Evolutionary conservation across 2,329 filamentous ascomycete species (phyloP), one percentile per base, ranked within the genome.

Genomic region (Colletotrichum zoysiae): DNA sequence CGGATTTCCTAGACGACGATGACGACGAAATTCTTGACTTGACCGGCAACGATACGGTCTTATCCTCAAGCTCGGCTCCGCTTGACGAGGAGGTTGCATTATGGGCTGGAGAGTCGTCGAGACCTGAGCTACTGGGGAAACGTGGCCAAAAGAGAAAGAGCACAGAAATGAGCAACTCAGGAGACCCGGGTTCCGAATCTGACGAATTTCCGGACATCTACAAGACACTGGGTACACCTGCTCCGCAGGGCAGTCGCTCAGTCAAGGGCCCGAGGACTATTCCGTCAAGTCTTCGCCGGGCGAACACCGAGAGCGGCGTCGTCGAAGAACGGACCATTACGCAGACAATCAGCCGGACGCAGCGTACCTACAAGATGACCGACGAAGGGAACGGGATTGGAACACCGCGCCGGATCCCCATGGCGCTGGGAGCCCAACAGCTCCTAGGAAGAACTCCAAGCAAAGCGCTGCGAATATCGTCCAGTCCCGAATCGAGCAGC

Each of bases 151-250:
- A 89, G 78, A 79, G 86, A 73, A 89, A 89, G 76, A 88, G 86
- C 72, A 80, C 79, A 33, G 84, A 87, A 12, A 84, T 86, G 33
- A 82, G 76, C 71, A 82, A 79, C 70, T 74, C 73, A 46, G 67
- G 67, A 11, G 76, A 78, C 35, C 78, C 81, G 16, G 77, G 78
- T 18, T 79, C 77, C 20, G 79, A 82, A 5, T 78, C 84, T 18
- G 84, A 85, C 44, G 83, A 86, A 23, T 90, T 88, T 57, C 87
- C 86, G 0, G 87, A 90, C 73, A 85, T 90, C 9, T 84, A 86
- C 73, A 82, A 88, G 59, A 79, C 86, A 59, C 78, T 84, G 14
- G 85, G 82, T 38, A 84, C 83, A 59, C 80, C 79, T 12, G 81
- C 78, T 16, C 76, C 78, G 35, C 78, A 76, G 58, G 76, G 71